Percentiles rank a stretch among this genome's conserved stretches.
Conservation (phyloP, 768 basidiomycete genomes). For the Pleurotus tuoliensis region DNA sequence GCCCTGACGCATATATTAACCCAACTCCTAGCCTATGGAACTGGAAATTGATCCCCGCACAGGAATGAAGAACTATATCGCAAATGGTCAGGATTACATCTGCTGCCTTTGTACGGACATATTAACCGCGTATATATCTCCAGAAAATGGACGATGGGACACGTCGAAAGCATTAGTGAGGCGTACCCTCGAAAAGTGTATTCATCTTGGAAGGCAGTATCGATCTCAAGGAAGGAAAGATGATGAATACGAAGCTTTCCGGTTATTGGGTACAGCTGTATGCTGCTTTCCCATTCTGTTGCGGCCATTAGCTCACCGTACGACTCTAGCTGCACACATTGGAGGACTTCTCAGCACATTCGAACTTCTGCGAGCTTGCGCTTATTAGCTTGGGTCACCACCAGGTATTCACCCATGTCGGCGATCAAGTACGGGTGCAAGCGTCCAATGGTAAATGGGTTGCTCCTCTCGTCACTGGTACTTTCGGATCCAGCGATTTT, state of each 20-base stretch:
- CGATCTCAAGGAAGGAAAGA: conserved; percentile 53
- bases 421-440: conserved; percentile 70
- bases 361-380: conserved; percentile 84
- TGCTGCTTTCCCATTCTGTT: conserved; percentile 17
- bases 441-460: conserved; percentile 74
- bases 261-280: conserved; percentile 72
- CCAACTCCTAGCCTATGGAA: conserved; percentile 58
- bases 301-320: too few species aligned
- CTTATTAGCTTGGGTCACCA: conserved; percentile 70
- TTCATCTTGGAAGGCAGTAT: conserved; percentile 69
- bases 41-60: conserved; percentile 80
- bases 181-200: conserved; percentile 71
- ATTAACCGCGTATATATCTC: background rate
- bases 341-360: conserved; percentile 88
- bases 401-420: conserved; percentile 85
- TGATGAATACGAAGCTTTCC: conserved; percentile 76
- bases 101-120: background rate
- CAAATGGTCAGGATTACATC: conserved; percentile 48
- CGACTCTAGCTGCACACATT: conserved; percentile 62
- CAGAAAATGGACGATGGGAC: conserved; percentile 79
- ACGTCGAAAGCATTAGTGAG: conserved; percentile 80
- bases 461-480: conserved; percentile 79
- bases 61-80: conserved; percentile 96
- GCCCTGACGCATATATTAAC: background rate
- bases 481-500: conserved; percentile 79